A percentile compares a stretch with the other conserved stretches of the same genome.
Evolutionary conservation across 164 flowering plant species (phyloP).

Genomic region (Kingdonia uniflora): DNA sequence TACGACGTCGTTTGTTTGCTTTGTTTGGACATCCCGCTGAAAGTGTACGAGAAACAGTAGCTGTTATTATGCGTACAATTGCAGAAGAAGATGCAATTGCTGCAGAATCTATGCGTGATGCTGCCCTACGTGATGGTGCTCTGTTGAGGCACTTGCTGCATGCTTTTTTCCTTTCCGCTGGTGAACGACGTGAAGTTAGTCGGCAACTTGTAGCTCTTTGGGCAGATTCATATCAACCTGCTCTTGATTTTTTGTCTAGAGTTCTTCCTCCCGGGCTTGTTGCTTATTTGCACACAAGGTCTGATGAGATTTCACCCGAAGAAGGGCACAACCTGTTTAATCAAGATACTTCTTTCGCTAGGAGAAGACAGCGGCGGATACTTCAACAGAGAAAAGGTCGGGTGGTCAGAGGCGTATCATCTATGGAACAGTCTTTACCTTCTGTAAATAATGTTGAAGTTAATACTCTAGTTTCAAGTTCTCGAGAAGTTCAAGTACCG

Average conservation of each 20-base stretch:
- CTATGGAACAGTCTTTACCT: constrained; percentile 40
- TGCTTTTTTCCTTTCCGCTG: constrained; percentile 84
- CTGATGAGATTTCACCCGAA: constrained; percentile 50
- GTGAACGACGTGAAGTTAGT: constrained; percentile 97
- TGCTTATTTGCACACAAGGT: constrained; percentile 84
- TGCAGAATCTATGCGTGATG: constrained; percentile 99
- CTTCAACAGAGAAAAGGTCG: constrained; percentile 82
- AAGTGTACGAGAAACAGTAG: constrained; percentile 93
- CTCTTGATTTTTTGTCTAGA: constrained; percentile 82
- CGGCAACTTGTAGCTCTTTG: constrained; percentile 97
- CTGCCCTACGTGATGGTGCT: constrained; percentile 98
- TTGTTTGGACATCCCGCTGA: constrained; percentile 98
- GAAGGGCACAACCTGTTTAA: constrained; percentile 30
- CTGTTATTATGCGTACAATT: constrained; percentile 95
- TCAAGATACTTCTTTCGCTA: constrained; percentile 47
- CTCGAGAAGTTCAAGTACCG: constrained; percentile 35
- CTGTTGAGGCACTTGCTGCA: constrained; percentile 77
- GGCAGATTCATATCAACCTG: constrained; percentile 99
- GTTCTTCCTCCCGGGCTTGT: constrained; percentile 99
- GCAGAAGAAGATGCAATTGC: constrained; percentile 99
- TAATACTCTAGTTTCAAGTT: constrained; percentile 30
- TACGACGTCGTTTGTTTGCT: constrained; percentile 90
- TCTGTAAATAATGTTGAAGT: constrained; percentile 36
- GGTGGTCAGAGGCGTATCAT: constrained; percentile 30
- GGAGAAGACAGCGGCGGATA: constrained; percentile 72